phyloP scores from a whole-genome alignment of 768 basidiomycete species.

The Podaxis mareebaensis region DNA sequence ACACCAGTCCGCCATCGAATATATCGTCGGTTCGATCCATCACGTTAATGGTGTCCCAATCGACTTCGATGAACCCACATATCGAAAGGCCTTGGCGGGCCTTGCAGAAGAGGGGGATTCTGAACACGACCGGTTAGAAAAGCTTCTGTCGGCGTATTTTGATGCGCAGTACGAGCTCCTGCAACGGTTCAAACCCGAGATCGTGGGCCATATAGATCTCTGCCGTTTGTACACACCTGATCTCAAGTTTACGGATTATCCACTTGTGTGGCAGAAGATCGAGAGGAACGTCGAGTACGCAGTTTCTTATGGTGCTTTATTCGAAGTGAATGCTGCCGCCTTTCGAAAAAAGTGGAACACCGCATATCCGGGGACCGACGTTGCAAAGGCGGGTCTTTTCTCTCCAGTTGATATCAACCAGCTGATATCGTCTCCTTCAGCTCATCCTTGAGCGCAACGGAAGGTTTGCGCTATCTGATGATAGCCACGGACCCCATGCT shows the following conservation, averaged over 20 bases:
- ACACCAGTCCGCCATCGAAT: constrained; percentile 64
- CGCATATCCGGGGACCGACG: constrained; percentile 81
- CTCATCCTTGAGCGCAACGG: constrained; percentile 70
- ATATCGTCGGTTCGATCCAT: constrained; percentile 91
- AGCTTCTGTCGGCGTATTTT: constrained; percentile 71
- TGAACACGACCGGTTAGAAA: constrained; percentile 36
- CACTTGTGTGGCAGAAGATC: constrained; percentile 61
- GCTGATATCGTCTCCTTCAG: constrained; percentile 38
- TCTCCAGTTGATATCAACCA: not conserved
- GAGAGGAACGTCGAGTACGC: constrained; percentile 76
- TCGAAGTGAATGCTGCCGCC: constrained; percentile 92
- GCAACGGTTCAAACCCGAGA: constrained; percentile 72
- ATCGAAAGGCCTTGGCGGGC: constrained; percentile 55
- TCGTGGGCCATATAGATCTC: constrained; percentile 93
- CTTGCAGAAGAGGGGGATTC: constrained; percentile 28
- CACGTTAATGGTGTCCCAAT: constrained; percentile 88
- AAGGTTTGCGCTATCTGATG: constrained; percentile 86
- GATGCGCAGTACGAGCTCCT: constrained; percentile 82
- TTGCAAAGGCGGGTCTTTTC: constrained; percentile 58
- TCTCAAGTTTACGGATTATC: constrained; percentile 54
- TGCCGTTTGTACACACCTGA: constrained; percentile 82
- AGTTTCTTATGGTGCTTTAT: constrained; percentile 82
- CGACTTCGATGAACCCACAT: constrained; percentile 84
- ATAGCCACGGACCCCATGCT: constrained; percentile 88
- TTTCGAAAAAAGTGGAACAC: constrained; percentile 88